Conservation (phyloP, 2,329 filamentous ascomycete genomes). For the Ophiobolus disseminans region DNA sequence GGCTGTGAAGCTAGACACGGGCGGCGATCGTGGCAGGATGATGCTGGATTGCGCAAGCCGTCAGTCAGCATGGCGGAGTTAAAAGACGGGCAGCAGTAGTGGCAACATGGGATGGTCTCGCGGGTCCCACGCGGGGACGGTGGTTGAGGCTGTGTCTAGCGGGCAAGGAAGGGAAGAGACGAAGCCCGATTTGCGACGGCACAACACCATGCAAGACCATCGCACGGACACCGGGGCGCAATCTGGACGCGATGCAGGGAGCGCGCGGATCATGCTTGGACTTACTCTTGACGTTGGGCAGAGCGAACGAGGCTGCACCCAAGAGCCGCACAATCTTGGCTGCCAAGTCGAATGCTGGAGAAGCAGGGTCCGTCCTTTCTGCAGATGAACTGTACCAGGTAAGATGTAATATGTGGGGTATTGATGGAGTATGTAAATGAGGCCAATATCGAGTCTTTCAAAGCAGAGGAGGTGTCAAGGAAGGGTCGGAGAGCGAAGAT, state of each 20-base stretch:
- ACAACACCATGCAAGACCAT: constrained; percentile 5
- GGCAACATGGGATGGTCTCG: constrained; percentile 21
- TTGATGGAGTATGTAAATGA: not conserved
- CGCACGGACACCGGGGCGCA: constrained; percentile 5
- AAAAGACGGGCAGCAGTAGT: constrained; percentile 23
- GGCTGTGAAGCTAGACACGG: constrained; percentile 23
- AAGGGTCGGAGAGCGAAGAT: not conserved
- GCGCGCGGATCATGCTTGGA: constrained; percentile 22
- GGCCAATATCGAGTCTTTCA: not conserved
- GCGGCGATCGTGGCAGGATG: constrained; percentile 14
- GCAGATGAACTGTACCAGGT: constrained; percentile 1
- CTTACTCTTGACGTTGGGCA: constrained; percentile 35
- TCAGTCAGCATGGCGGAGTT: constrained; percentile 43
- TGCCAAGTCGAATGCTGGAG: constrained; percentile 34
- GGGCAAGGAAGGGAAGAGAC: constrained; percentile 8
- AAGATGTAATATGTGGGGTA: no score
- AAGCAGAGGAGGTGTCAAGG: no score
- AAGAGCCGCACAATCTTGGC: constrained; percentile 37
- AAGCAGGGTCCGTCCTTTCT: constrained; percentile 12
- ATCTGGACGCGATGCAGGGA: constrained; percentile 8
- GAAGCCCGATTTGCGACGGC: constrained; percentile 13
- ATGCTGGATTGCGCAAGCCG: constrained; percentile 29
- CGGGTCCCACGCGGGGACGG: constrained; percentile 32
- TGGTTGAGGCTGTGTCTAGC: constrained; percentile 28
- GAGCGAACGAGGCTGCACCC: constrained; percentile 24